phyloP scores from a whole-genome alignment of 305 asterid species.

The Rubia tinctorum region DNA sequence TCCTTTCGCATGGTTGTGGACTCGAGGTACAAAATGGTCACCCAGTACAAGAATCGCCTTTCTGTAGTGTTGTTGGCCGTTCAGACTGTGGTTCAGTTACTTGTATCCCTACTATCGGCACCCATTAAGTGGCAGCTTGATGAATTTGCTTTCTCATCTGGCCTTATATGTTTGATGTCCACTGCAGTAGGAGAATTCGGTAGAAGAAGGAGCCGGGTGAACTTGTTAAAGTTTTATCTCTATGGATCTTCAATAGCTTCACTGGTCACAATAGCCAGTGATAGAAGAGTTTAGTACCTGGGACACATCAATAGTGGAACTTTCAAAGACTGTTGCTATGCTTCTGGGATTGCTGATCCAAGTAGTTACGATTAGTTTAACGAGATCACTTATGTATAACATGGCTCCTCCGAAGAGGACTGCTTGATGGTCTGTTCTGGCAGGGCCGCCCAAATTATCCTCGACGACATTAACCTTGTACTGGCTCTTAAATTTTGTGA shows the following conservation, averaged over 20 bases:
- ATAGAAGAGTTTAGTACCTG: constrained; percentile 37
- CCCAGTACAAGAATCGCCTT: constrained; percentile 56
- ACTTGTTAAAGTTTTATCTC: constrained; percentile 51
- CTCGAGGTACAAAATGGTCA: constrained; percentile 12
- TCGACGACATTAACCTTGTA: not conserved
- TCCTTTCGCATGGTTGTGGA: constrained; percentile 29
- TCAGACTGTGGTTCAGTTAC: constrained; percentile 52
- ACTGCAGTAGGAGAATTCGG: constrained; percentile 71
- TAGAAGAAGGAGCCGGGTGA: constrained; percentile 54
- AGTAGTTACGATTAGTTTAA: constrained; percentile 15
- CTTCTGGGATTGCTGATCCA: constrained; percentile 29
- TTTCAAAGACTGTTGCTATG: constrained; percentile 30
- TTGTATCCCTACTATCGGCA: constrained; percentile 33
- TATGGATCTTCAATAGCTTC: constrained; percentile 58
- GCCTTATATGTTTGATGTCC: constrained; percentile 40
- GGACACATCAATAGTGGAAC: constrained; percentile 36
- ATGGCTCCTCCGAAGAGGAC: constrained; percentile 42
- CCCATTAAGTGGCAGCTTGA: constrained; percentile 35
- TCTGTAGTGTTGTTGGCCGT: constrained; percentile 45
- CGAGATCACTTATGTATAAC: constrained; percentile 24
- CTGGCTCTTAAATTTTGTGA: not conserved
- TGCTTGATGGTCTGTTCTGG: constrained; percentile 21
- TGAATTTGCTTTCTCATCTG: constrained; percentile 31
- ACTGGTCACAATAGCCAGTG: constrained; percentile 40
- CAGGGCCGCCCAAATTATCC: not conserved